phyloP scores from a whole-genome alignment of 2,329 filamentous ascomycete genomes.

The Coniochaeta pulveracea region DNA sequence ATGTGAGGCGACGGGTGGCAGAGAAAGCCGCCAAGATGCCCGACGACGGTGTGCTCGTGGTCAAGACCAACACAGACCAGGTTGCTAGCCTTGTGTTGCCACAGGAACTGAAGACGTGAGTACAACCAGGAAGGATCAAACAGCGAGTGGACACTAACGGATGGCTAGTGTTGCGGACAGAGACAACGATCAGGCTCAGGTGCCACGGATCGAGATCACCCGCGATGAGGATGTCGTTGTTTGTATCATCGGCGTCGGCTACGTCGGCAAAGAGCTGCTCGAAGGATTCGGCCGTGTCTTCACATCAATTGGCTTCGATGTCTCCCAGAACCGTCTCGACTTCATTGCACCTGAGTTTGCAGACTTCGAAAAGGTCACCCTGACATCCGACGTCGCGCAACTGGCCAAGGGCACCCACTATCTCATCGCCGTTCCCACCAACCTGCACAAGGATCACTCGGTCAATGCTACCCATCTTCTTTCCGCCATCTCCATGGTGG shows the following conservation, averaged over 20 bases:
- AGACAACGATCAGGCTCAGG: neutral
- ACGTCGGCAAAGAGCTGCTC: constrained; percentile 38
- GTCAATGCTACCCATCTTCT: constrained; percentile 35
- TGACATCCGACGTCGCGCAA: constrained; percentile 25
- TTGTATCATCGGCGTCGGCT: constrained; percentile 36
- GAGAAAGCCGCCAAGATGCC: neutral
- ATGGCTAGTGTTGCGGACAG: neutral
- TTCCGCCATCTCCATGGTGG: constrained; percentile 29
- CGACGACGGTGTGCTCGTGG: constrained; percentile 1
- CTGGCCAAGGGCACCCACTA: constrained; percentile 35
- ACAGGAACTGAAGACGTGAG: constrained; percentile 2
- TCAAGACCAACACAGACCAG: constrained; percentile 1
- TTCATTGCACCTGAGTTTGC: constrained; percentile 19
- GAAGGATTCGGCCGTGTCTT: constrained; percentile 27
- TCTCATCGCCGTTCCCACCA: constrained; percentile 41
- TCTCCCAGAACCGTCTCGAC: constrained; percentile 26
- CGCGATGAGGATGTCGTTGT: constrained; percentile 1
- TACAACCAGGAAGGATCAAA: neutral
- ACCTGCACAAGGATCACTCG: constrained; percentile 31
- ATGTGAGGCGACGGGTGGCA: neutral
- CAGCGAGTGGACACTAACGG: neutral
- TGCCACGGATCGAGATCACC: constrained; percentile 1
- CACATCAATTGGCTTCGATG: constrained; percentile 34
- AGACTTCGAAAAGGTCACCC: constrained; percentile 17
- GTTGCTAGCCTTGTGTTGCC: neutral